phyloP scores from a whole-genome alignment of 352 stramenopile genomes.

The Pythium aphanidermatum region DNA sequence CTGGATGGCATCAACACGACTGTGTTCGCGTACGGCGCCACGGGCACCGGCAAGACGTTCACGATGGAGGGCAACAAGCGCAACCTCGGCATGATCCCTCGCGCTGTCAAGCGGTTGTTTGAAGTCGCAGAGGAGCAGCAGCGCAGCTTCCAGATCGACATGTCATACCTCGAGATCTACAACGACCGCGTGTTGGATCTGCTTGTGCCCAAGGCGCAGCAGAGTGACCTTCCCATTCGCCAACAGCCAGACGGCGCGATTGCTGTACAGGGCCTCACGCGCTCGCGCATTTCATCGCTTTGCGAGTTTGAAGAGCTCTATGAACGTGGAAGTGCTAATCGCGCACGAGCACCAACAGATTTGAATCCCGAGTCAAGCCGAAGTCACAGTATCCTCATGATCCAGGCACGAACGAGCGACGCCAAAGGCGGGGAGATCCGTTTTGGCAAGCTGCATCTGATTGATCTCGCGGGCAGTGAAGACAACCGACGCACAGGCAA shows the following conservation, averaged over 20 bases:
- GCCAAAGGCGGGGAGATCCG: slow-evolving; percentile 4
- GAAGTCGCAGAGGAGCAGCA: slow-evolving; percentile 22
- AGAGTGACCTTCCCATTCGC: slow-evolving; percentile 27
- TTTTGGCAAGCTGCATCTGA: slow-evolving; percentile 32
- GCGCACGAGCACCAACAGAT: slow-evolving; percentile 34
- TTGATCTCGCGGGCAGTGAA: slow-evolving; percentile 37
- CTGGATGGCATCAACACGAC: slow-evolving; percentile 41
- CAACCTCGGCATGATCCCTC: slow-evolving; percentile 45
- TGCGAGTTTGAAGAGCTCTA: slow-evolving; percentile 31
- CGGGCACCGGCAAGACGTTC: slow-evolving; percentile 59
- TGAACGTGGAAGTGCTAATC: slow-evolving; percentile 17
- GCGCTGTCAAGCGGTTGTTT: slow-evolving; percentile 40
- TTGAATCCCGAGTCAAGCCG: slow-evolving; percentile 66
- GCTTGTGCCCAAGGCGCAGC: slow-evolving; percentile 26
- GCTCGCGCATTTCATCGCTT: slow-evolving; percentile 22
- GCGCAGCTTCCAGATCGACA: slow-evolving; percentile 20
- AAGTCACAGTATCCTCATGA: slow-evolving; percentile 78
- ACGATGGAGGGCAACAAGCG: slow-evolving; percentile 54
- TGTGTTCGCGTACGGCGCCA: slow-evolving; percentile 54
- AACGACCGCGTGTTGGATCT: slow-evolving; percentile 85
- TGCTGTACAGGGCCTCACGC: slow-evolving; percentile 26
- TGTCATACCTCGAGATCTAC: slow-evolving; percentile 86
- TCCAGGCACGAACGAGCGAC: slow-evolving; percentile 29
- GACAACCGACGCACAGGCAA: slow-evolving; percentile 30
- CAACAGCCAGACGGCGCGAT: slow-evolving; percentile 32